Conservation (phyloP, 176 grass and related monocot genomes). For the Eragrostis curvula region DNA sequence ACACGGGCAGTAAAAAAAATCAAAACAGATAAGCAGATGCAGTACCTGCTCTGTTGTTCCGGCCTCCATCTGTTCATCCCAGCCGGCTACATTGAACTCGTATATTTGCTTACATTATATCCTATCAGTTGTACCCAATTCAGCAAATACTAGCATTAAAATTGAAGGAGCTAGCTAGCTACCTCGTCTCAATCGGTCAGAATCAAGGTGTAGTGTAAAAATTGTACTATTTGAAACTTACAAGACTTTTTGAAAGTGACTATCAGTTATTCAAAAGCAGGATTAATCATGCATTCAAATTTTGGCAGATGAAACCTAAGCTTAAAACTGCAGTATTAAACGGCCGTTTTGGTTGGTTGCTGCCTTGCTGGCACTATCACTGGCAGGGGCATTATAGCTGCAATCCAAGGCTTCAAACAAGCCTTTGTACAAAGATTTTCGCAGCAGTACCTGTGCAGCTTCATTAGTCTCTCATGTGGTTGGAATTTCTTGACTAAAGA, state of each 20-base stretch:
- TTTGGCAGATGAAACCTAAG: background rate
- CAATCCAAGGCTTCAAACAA: background rate
- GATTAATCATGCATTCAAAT: background rate
- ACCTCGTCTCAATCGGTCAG: background rate
- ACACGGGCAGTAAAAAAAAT: no score
- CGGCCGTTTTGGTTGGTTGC: constrained; percentile 4
- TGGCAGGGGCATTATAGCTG: background rate
- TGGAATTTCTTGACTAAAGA: no score
- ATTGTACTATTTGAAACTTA: no score
- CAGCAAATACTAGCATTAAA: background rate
- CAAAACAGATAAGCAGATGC: no score
- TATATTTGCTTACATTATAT: no score
- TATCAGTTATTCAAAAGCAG: no score
- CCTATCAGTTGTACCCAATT: no score
- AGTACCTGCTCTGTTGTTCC: background rate
- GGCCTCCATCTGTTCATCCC: background rate
- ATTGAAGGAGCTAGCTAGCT: background rate
- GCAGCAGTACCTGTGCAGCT: background rate
- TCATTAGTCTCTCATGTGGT: background rate
- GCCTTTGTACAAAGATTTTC: background rate
- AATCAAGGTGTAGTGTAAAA: background rate
- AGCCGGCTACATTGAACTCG: no score
- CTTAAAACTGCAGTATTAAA: background rate
- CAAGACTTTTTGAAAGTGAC: no score
- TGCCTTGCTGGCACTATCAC: no score